Conservation (phyloP, 306 rosid species). For the Psophocarpus tetragonolobus region DNA sequence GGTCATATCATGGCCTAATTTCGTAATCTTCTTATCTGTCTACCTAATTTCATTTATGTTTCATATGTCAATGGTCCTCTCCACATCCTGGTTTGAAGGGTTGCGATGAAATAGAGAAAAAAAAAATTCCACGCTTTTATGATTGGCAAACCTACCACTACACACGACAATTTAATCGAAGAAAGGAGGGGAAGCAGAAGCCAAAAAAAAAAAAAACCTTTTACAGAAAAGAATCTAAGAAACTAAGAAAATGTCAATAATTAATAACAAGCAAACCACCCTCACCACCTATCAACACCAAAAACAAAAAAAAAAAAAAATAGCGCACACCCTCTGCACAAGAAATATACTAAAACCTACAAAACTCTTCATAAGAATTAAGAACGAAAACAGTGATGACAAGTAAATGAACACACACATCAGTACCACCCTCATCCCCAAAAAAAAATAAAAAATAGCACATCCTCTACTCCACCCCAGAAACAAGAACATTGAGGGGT, state of each 20-base stretch:
- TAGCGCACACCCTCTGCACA: not conserved
- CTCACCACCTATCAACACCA: not conserved
- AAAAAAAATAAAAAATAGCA: not conserved
- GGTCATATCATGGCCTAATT: conserved; percentile 28
- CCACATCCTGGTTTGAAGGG: conserved; percentile 8
- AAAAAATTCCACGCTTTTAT: not conserved
- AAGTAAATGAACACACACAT: not conserved
- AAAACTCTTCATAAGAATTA: not conserved
- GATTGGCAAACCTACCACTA: not conserved
- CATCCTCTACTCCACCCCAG: not conserved
- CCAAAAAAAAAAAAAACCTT: not conserved
- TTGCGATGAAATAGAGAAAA: not conserved
- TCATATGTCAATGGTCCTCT: conserved; percentile 15
- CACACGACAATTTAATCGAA: not conserved
- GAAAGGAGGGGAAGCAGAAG: conserved; percentile 8
- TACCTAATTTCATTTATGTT: not conserved
- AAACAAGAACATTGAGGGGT: not conserved
- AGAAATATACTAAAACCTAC: not conserved
- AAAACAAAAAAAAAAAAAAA: not conserved
- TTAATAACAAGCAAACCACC: not conserved
- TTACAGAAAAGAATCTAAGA: not conserved
- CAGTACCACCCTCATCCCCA: not conserved
- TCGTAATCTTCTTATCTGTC: not conserved
- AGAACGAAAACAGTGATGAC: not conserved
- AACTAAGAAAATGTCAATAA: not conserved